Base-by-base conservation (phyloP, 1,139 yeast species). In the Blastobotrys elegans region DNA sequence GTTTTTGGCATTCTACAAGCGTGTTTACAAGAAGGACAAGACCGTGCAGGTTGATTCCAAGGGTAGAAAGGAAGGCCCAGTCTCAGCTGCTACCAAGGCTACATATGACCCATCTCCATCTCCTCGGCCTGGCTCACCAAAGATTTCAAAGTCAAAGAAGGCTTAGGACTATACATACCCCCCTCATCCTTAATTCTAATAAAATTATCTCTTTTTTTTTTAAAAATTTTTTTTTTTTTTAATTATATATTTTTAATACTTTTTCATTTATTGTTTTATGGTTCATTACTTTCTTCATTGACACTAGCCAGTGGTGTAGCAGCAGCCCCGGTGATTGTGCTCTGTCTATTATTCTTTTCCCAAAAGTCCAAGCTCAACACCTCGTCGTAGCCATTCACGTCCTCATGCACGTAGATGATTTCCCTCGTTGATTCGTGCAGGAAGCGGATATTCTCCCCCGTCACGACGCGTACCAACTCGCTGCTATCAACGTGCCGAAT, bases 1-100 rank as follows among this genome's bases (percentile, higher is more conserved):
- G 66, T 92, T 92, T 75, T 88, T 92, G 68, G 85, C 92, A 46
- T 92, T 92, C 77, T 92, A 92, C 79, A 84, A 89, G 63, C 81
- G 80, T 64, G 88, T 89, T 49, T 92, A 92, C 78, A 61, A 57
- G 24, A 58, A 56, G 57, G 21, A 27, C 13, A 17, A 16, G 20
- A 14, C 14, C 6, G 13, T 7, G 4, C 56, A 55, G 44, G 53
- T 49, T 20, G 45, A 54, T 29, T 21, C 36, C 42, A 47, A 53
- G 14, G 48, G 51, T 30, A 46, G 49, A 24, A 44, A 47, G 21
- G 47, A 52, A 33, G 50, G 51, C n/a, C 50, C 50, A 34, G 40
- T 52, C 10, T 46, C 54, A 26, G 52, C 57, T 24, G 49, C 50
- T n/a, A 37, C 47, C 27, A 36, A 38, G 35, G 50, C 45, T 18